Base-by-base conservation (phyloP, 192 early-diverging fungal species). In the Umbelopsis sp. region DNA sequence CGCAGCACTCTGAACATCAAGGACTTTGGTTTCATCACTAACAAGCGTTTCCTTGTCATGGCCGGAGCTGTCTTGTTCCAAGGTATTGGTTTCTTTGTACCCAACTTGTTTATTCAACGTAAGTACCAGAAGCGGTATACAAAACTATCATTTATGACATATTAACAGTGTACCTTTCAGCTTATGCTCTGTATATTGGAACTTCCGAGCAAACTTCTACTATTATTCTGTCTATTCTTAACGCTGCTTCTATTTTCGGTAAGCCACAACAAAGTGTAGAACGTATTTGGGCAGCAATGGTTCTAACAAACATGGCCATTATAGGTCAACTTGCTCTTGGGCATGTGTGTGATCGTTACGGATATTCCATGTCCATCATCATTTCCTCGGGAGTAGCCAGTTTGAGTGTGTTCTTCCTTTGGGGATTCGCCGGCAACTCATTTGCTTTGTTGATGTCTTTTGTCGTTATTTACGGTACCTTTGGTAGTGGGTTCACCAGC, bases 81-180 rank as follows among this genome's bases (percentile, higher is more conserved):
- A 58, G 68, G 30, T 10, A 30, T 70, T 22, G 68, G 68, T 13
- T 70, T 44, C 50, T 70, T 70, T 58, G 41, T 70, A 8, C 68
- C 68, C 37, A 70, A 70, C 15, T 53, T 70, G 50, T 70, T 70
- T 23, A 35, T 70, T 51, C 68, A 70, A 58, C 41, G 68, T 70
- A 70, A 48, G 68, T 45, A 25, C 27, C 18, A 21, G 18, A 30
- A 49, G 9, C 7, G 18, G 3, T 23, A 49, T 48, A 49, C 6
- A 6, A 20, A 13, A 21, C 2, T 49, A 16, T 16, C 0, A 30
- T 49, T 0, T 4, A 13, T 49, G 4, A 18, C 12, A 25, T 18
- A 25, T 15, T 61, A 2, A 55, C 44, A 22, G 12, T n/a, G 13
- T 21, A 13, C 25, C 35, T 11, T 41, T 21, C 46, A 69, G 68